These are phyloP conservation scores for Akanthomyces lecanii DNA, from an alignment of 2,329 filamentous ascomycete species.

Conservation along the genomic window DNA sequence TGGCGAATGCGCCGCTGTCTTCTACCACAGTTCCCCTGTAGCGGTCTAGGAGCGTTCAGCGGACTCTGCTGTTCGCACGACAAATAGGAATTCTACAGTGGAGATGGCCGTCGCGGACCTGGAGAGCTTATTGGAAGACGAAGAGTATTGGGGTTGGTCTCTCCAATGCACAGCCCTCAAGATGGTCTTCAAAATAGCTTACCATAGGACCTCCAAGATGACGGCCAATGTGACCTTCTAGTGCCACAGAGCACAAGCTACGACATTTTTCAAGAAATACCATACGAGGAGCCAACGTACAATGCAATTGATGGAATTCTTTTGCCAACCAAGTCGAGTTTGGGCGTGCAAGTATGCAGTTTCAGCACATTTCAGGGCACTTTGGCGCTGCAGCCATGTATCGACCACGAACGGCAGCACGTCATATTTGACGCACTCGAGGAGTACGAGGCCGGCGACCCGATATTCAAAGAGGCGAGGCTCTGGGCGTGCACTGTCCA, in stretches of 20 bases:
- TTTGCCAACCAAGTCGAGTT: background rate
- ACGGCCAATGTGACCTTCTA: background rate
- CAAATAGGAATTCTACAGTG: background rate
- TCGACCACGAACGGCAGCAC: conserved; percentile 19
- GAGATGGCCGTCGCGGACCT: background rate
- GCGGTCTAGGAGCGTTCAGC: conserved; percentile 22
- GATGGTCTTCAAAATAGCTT: background rate
- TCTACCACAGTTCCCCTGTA: conserved; percentile 20
- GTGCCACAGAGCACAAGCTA: background rate
- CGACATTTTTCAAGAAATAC: conserved; percentile 20
- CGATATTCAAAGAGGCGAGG: conserved; percentile 27
- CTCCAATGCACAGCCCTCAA: background rate
- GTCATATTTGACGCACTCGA: conserved; percentile 24
- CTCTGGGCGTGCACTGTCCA: conserved; percentile 31
- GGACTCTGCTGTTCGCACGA: conserved; percentile 20
- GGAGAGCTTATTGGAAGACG: background rate
- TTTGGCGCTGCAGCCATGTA: conserved; percentile 30
- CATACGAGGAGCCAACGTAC: conserved; percentile 25
- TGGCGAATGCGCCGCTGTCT: conserved; percentile 32
- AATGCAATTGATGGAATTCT: background rate
- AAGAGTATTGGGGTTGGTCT: background rate
- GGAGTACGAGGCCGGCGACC: conserved; percentile 24
- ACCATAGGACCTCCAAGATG: background rate
- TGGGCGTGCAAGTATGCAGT: conserved; percentile 19
- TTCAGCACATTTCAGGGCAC: conserved; percentile 27